These are phyloP conservation scores for Candida cerambycidarum DNA, from an alignment of 805 yeast species.

Conservation along the genomic window DNA sequence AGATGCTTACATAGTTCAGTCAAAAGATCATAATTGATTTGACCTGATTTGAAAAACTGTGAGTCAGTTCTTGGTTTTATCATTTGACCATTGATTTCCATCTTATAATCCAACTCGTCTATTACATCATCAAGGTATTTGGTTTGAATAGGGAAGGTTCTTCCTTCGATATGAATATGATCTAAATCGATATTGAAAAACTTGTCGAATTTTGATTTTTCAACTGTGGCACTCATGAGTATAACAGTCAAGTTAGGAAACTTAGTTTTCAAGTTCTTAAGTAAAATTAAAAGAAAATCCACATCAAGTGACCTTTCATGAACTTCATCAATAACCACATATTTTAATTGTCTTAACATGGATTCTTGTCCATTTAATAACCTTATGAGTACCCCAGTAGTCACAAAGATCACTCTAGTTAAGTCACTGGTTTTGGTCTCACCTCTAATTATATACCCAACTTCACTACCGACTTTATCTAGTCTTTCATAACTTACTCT, in stretches of 20 bases:
- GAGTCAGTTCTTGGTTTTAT: slow-evolving; percentile 65
- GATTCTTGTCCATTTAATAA: slow-evolving; percentile 26
- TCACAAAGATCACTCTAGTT: slow-evolving; percentile 83
- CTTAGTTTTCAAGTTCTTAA: slow-evolving; percentile 58
- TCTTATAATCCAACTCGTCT: slow-evolving; percentile 53
- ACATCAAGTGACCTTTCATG: slow-evolving; percentile 93
- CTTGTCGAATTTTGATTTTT: slow-evolving; percentile 59
- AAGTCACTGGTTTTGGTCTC: slow-evolving; percentile 61
- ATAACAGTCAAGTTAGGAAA: slow-evolving; percentile 62
- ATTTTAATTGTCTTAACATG: slow-evolving; percentile 54
- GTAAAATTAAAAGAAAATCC: slow-evolving; percentile 76
- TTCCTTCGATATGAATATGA: slow-evolving; percentile 83
- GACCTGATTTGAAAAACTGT: slow-evolving; percentile 61
- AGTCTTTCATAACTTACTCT: slow-evolving; percentile 85
- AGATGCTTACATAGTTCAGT: slow-evolving; percentile 42
- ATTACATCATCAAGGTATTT: slow-evolving; percentile 69
- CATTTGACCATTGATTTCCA: slow-evolving; percentile 41
- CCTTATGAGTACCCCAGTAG: slow-evolving; percentile 88
- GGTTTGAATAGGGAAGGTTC: slow-evolving; percentile 90
- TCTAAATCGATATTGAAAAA: slow-evolving; percentile 58
- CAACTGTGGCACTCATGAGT: slow-evolving; percentile 94
- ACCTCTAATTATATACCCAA: slow-evolving; percentile 90
- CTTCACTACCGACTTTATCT: slow-evolving; percentile 64
- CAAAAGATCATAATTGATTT: slow-evolving; percentile 73
- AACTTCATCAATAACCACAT: slow-evolving; percentile 90